These are phyloP conservation scores for Auriculariales sp. DNA, from an alignment of 768 basidiomycete species.

Conservation along the genomic window DNA sequence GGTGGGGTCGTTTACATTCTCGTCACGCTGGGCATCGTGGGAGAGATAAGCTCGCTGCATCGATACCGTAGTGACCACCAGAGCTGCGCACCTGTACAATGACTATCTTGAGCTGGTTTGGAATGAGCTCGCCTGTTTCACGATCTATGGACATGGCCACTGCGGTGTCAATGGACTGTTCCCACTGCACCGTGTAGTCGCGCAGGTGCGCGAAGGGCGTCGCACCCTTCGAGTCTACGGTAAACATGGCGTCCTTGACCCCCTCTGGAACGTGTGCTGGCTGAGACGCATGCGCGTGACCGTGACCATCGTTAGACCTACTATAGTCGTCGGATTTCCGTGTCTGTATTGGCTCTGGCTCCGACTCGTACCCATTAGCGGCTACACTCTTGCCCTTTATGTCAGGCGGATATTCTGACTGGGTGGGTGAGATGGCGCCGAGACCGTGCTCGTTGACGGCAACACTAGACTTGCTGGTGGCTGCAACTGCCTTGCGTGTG, in stretches of 20 bases:
- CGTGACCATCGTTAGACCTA: no score
- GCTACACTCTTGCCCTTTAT: no score
- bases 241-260: constrained; percentile 1
- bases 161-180: constrained; percentile 37
- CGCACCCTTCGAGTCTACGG: constrained; percentile 36
- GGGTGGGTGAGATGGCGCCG: no score
- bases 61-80: not conserved
- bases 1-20: constrained; percentile 29
- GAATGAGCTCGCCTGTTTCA: constrained; percentile 30
- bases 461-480: no score
- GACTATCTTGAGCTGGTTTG: constrained; percentile 50
- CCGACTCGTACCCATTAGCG: no score
- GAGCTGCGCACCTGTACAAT: constrained; percentile 33
- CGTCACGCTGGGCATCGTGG: not conserved
- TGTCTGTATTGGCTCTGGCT: no score
- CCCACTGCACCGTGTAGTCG: constrained; percentile 54
- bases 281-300: no score
- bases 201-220: constrained; percentile 45
- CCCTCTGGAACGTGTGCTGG: no score
- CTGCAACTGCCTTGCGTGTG: no score
- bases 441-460: no score
- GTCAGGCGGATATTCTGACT: constrained; percentile 26
- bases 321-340: no score
- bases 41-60: no score
- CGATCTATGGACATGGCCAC: constrained; percentile 50